Percentiles rank a stretch among this genome's conserved stretches.
Evolutionary conservation across 176 grass and related monocot species (phyloP).

Genomic region (Musa troglodytarum): DNA sequence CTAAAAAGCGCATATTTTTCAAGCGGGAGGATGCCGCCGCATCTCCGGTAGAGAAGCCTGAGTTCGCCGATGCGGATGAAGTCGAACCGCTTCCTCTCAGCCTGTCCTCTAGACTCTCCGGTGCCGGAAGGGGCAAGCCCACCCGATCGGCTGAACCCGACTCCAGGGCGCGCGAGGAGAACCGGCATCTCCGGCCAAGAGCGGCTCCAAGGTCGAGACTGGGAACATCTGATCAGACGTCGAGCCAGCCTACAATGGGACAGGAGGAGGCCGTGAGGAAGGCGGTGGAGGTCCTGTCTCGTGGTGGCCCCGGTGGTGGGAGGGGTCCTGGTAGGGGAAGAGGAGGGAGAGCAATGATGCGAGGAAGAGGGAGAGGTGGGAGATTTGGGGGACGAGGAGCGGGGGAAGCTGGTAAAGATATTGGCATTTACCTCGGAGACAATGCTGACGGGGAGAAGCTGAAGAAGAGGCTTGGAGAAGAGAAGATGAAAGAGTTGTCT

Average conservation of each 20-base stretch:
- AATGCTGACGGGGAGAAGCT: conserved; percentile 42
- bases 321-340: conserved; percentile 7
- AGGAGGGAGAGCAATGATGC: conserved; percentile 6
- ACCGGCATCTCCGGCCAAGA: conserved; percentile 39
- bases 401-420: background rate
- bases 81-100: background rate
- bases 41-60: conserved; percentile 7
- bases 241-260: conserved; percentile 24
- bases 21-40: conserved; percentile 10
- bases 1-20: conserved; percentile 24
- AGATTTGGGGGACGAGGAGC: background rate
- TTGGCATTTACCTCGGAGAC: conserved; percentile 24
- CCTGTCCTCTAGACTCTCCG: conserved; percentile 19
- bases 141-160: background rate
- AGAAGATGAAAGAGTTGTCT: conserved; percentile 42
- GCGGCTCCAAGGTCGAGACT: conserved; percentile 10
- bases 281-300: conserved; percentile 55
- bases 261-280: conserved; percentile 48
- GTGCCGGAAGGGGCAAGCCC: conserved; percentile 62
- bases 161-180: conserved; percentile 36
- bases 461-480: conserved; percentile 46
- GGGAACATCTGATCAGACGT: background rate
- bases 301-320: conserved; percentile 11
- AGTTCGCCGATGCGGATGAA: conserved; percentile 3
- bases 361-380: conserved; percentile 19